Percentiles rank a stretch among this genome's conserved stretches.
These are phyloP conservation scores for Bothriochloa decipiens DNA, from an alignment of 176 grass and related monocot genomes.

Conservation along the genomic window DNA sequence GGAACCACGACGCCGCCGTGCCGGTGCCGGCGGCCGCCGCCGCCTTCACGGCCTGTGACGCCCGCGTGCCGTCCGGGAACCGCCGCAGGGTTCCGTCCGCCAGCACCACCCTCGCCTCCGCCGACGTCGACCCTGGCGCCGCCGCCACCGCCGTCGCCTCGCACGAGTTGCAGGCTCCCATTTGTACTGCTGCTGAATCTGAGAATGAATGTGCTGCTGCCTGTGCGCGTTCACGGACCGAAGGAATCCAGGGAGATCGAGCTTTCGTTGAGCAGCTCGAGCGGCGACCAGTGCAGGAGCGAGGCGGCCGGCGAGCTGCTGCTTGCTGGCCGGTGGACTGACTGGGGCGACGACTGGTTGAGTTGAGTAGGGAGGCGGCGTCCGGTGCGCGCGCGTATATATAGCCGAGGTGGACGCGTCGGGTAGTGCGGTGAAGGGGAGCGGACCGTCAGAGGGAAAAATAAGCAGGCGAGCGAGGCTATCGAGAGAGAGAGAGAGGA, in stretches of 20 bases:
- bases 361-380: constrained; percentile 31
- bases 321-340: background rate
- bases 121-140: constrained; percentile 13
- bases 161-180: constrained; percentile 86
- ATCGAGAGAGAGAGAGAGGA: constrained; percentile 34
- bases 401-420: constrained; percentile 37
- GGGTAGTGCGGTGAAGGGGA: constrained; percentile 30
- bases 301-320: constrained; percentile 1
- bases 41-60: constrained; percentile 56
- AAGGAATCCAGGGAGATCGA: background rate
- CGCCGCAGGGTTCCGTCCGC: constrained; percentile 64
- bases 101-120: constrained; percentile 58
- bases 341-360: background rate
- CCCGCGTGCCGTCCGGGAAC: constrained; percentile 61
- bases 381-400: constrained; percentile 22
- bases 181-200: background rate
- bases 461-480: background rate
- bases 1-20: constrained; percentile 37
- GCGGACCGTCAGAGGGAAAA: no score
- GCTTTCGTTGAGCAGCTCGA: no score
- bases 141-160: constrained; percentile 66
- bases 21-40: background rate
- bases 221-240: background rate
- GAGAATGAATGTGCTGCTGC: background rate
- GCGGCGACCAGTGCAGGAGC: background rate